Evolutionary conservation across 176 grass and related monocot species (phyloP).

Genomic region (sorghum (Sorghum bicolor)): Sorghum_bicolor_NCBIv3 NC_012875.2:6403501-6404000

Average conservation of each 20-base stretch:
- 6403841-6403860: slow-evolving; percentile 10
- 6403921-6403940: slow-evolving; percentile 74
- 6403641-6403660: slow-evolving; percentile 34
- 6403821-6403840: background rate
- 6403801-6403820: background rate
- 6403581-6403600: slow-evolving; percentile 2
- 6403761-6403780: background rate
- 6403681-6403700: slow-evolving; percentile 18
- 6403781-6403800: slow-evolving; percentile 27
- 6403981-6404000: background rate
- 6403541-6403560: slow-evolving; percentile 95
- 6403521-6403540: slow-evolving; percentile 96
- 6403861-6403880: slow-evolving; percentile 29
- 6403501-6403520: slow-evolving; percentile 76
- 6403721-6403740: background rate
- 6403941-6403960: slow-evolving; percentile 65
- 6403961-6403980: slow-evolving; percentile 4
- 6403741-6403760: slow-evolving; percentile 19
- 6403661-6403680: slow-evolving; percentile 1
- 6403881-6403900: slow-evolving; percentile 21
- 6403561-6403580: slow-evolving; percentile 77
- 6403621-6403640: slow-evolving; percentile 28
- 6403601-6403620: slow-evolving; percentile 28
- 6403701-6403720: slow-evolving; percentile 37
- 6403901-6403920: slow-evolving; percentile 57